Conservation (phyloP, 176 grass and related monocot species). For the Ananas comosus region DNA sequence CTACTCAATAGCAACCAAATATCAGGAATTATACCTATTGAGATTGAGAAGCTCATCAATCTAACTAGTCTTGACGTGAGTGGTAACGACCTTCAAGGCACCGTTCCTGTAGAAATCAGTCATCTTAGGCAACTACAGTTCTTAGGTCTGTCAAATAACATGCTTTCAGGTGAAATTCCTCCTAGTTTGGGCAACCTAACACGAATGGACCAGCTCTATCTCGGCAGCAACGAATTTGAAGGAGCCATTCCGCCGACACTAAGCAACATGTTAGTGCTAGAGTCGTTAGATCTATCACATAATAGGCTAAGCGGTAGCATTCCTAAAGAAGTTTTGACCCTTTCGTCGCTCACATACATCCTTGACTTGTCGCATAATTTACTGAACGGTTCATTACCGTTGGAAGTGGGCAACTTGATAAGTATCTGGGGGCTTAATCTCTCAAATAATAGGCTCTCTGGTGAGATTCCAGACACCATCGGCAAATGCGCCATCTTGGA, state of each 20-base stretch:
- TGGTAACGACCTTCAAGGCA: slow-evolving; percentile 9
- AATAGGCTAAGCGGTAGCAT: slow-evolving; percentile 19
- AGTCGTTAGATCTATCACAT: background rate
- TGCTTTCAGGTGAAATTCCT: slow-evolving; percentile 22
- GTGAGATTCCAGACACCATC: slow-evolving; percentile 18
- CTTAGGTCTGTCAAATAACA: background rate
- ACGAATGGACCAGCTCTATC: background rate
- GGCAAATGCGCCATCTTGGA: slow-evolving; percentile 13
- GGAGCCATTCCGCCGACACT: slow-evolving; percentile 27
- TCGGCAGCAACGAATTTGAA: slow-evolving; percentile 14
- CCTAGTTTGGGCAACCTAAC: slow-evolving; percentile 33
- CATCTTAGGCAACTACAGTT: slow-evolving; percentile 1
- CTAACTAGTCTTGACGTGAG: background rate
- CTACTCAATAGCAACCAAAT: background rate
- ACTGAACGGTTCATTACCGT: slow-evolving; percentile 15
- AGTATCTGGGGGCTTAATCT: slow-evolving; percentile 1
- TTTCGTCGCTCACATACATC: slow-evolving; percentile 3
- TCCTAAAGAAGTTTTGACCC: slow-evolving; percentile 25
- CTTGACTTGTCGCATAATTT: slow-evolving; percentile 24
- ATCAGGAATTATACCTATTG: slow-evolving; percentile 11
- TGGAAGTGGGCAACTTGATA: slow-evolving; percentile 21
- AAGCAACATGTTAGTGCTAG: background rate
- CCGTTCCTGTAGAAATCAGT: slow-evolving; percentile 24
- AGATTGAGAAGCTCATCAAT: slow-evolving; percentile 15
- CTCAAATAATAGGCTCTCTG: slow-evolving; percentile 26